A percentile compares a stretch with the other conserved stretches of the same genome.
Conservation (phyloP, 352 stramenopile species). For the Phytophthora litchii region DNA sequence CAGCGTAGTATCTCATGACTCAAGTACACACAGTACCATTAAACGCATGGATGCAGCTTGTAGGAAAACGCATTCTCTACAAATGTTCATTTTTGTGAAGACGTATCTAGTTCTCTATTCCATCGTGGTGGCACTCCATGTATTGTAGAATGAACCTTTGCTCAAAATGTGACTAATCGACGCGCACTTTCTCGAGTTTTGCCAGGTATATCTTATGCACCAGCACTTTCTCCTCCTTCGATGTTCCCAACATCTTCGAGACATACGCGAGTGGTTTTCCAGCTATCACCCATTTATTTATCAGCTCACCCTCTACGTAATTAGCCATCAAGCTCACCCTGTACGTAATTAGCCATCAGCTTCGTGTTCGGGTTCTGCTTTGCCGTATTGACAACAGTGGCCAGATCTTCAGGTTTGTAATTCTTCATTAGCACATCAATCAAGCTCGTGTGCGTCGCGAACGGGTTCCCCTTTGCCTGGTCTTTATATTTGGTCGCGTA, state of each 20-base stretch:
- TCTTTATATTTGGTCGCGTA: background rate
- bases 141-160: too few relatives aligned
- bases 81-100: too few relatives aligned
- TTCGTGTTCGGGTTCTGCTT: background rate
- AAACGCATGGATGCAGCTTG: too few relatives aligned
- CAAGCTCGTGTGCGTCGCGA: background rate
- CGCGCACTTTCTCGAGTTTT: too few relatives aligned
- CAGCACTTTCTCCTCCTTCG: background rate
- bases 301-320: background rate
- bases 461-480: too few relatives aligned
- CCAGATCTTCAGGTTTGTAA: slow-evolving; percentile 2
- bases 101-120: too few relatives aligned
- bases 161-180: too few relatives aligned
- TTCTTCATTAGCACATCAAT: slow-evolving; percentile 6
- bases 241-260: background rate
- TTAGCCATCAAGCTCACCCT: background rate
- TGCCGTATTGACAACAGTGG: background rate
- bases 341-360: background rate
- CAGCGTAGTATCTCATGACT: too few relatives aligned
- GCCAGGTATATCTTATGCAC: too few relatives aligned
- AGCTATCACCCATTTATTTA: background rate
- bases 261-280: background rate
- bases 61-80: too few relatives aligned
- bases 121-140: too few relatives aligned
- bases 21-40: too few relatives aligned